Evolutionary conservation across 495 filamentous ascomycete genomes (phyloP).

Genomic region (Aeminium ludgeri): DNA sequence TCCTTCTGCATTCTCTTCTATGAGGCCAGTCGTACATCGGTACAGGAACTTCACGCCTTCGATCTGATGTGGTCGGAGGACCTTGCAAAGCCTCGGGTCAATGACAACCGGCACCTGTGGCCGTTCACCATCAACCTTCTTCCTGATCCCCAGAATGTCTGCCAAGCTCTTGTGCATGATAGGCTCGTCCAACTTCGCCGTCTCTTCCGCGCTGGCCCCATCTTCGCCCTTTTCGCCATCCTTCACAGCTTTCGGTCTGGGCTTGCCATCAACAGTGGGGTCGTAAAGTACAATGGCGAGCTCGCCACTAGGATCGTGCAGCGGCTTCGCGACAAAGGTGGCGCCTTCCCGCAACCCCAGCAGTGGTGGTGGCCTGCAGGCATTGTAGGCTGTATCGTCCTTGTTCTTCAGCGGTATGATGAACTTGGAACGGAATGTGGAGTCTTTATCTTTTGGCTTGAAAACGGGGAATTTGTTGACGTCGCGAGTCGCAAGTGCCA

Average conservation of each 20-base stretch:
- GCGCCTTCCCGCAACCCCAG: constrained; percentile 72
- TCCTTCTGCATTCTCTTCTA: constrained; percentile 85
- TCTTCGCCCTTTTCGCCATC: constrained; percentile 35
- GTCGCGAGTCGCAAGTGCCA: constrained; percentile 74
- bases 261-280: constrained; percentile 79
- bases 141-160: constrained; percentile 90
- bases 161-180: constrained; percentile 85
- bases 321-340: constrained; percentile 69
- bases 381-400: constrained; percentile 48
- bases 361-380: constrained; percentile 63
- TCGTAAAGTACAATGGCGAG: constrained; percentile 95
- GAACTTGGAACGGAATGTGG: constrained; percentile 67
- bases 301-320: constrained; percentile 91
- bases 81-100: constrained; percentile 78
- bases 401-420: constrained; percentile 78
- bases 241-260: constrained; percentile 32
- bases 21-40: constrained; percentile 76
- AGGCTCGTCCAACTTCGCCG: constrained; percentile 54
- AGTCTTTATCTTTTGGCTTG: constrained; percentile 72
- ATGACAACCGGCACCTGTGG: constrained; percentile 94
- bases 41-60: constrained; percentile 99
- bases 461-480: constrained; percentile 83
- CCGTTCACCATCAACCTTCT: constrained; percentile 59
- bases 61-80: constrained; percentile 90
- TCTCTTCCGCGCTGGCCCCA: constrained; percentile 26